Base-by-base conservation (phyloP, 805 yeast species). In the Hermanozyma aechmeae region DNA sequence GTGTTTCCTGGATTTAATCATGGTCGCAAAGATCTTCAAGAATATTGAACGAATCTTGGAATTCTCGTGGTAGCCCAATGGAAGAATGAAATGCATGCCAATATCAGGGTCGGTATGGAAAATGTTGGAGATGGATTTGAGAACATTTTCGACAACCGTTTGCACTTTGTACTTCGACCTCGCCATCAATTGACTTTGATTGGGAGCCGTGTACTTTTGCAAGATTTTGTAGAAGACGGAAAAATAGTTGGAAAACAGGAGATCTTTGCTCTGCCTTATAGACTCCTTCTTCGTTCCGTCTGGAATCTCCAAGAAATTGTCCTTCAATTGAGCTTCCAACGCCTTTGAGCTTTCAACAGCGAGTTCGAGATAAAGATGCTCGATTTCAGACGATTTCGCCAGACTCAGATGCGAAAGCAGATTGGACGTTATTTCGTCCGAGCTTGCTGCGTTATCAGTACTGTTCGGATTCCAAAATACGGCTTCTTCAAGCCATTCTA, bases 41-140 rank as follows among this genome's bases (percentile, higher is more conserved):
- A 84, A 82, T 0, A 93, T 74, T 8, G 78, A 60, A 35, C 92
- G 60, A 16, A 83, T 76, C 30, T 74, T 67, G 10, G 58, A 51
- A 46, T 80, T 79, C 14, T 68, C 68, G 42, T 83, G 83, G 43
- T 76, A 82, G 0, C 93, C 92, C 48, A 84, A 66, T 0, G 92
- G 86, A 11, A 84, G 50, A 3, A 87, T 85, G 49, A 72, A 73
- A 29, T 73, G 74, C 42, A 85, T 57, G 6, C 95, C 94, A 15
- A 81, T 76, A 31, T 79, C 85, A 5, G 79, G 74, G 43, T 85
- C 85, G 4, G 83, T 68, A 40, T 72, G 76, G 26, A 85, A 60
- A 29, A 85, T 51, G 39, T 80, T 80, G 2, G 86, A 74, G 28
- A 84, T 59, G 13, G 82, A 74, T 14, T 61, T 56, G 30, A 83